Evolutionary conservation across 768 basidiomycete species (phyloP).

Genomic region (Megacollybia marginata): DNA sequence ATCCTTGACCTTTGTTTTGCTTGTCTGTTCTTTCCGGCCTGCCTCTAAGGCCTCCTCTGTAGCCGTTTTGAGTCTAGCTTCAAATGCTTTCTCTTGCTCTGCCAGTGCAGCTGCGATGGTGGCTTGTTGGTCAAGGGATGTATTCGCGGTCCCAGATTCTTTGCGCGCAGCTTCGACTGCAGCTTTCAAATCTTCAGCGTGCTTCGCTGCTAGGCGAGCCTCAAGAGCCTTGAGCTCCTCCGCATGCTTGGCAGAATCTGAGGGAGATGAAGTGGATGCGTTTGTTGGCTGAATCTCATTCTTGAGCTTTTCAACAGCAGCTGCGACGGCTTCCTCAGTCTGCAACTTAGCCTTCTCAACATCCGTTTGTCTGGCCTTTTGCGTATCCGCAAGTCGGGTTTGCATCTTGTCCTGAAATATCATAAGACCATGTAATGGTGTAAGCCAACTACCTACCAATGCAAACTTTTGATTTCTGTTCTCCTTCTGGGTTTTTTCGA

Average conservation of each 20-base stretch:
- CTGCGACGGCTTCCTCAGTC: conserved; percentile 43
- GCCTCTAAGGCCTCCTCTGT: conserved; percentile 60
- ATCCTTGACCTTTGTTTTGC: conserved; percentile 67
- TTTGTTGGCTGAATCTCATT: conserved; percentile 28
- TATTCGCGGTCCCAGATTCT: conserved; percentile 17
- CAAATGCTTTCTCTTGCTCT: conserved; percentile 37
- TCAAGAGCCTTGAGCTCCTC: conserved; percentile 54
- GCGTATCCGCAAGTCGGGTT: conserved; percentile 41
- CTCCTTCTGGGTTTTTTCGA: conserved; percentile 36
- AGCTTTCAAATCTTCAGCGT: conserved; percentile 45
- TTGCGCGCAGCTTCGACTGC: conserved; percentile 44
- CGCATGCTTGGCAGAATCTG: conserved; percentile 46
- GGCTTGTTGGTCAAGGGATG: conserved; percentile 17
- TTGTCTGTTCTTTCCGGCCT: conserved; percentile 55
- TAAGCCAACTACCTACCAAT: background rate
- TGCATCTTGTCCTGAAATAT: conserved; percentile 54
- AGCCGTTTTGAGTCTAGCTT: conserved; percentile 44
- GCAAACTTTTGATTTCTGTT: conserved; percentile 22
- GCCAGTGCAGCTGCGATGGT: conserved; percentile 40
- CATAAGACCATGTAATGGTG: background rate
- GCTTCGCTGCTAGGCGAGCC: conserved; percentile 41
- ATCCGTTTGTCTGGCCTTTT: conserved; percentile 43
- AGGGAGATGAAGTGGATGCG: conserved; percentile 13
- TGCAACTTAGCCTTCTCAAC: conserved; percentile 31
- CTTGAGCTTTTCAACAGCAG: conserved; percentile 51